Evolutionary conservation across 2,329 filamentous ascomycete genomes (phyloP).

Genomic region (Alternaria postmessia): DNA sequence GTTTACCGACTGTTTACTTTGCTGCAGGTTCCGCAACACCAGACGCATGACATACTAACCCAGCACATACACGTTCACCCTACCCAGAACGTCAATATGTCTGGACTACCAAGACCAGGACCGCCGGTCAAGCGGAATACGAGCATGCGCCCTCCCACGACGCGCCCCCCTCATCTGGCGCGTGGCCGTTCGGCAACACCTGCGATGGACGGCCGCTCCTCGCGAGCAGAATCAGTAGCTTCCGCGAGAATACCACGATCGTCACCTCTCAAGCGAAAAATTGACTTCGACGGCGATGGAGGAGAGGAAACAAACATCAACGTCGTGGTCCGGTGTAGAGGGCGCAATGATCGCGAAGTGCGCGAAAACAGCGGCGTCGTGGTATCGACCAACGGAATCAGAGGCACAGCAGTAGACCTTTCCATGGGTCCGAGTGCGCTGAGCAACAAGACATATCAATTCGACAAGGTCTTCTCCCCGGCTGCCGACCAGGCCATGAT

Average conservation of each 20-base stretch:
- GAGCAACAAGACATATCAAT: constrained; percentile 95
- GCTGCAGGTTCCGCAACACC: constrained; percentile 19
- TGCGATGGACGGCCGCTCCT: constrained; percentile 62
- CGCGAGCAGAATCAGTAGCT: constrained; percentile 74
- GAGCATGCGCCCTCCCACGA: constrained; percentile 63
- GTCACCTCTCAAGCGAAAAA: constrained; percentile 77
- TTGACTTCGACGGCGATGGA: constrained; percentile 77
- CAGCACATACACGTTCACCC: constrained; percentile 27
- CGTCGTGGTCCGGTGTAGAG: constrained; percentile 93
- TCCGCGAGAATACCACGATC: constrained; percentile 50
- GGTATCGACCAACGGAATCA: constrained; percentile 85
- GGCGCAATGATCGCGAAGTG: constrained; percentile 90
- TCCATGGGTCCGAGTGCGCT: constrained; percentile 92
- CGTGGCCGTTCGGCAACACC: constrained; percentile 62
- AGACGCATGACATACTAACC: constrained; percentile 17
- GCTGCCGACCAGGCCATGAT: constrained; percentile 93
- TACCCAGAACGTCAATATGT: constrained; percentile 54
- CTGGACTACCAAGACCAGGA: constrained; percentile 62
- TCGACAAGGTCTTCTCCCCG: constrained; percentile 95
- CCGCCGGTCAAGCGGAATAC: constrained; percentile 59
- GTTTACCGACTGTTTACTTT: constrained; percentile 35
- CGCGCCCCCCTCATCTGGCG: constrained; percentile 59
- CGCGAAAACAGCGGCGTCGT: constrained; percentile 95
- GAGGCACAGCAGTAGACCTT: constrained; percentile 82
- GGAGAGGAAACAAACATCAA: constrained; percentile 94